phyloP scores from a whole-genome alignment of 495 filamentous ascomycete genomes.

The Staphylotrichum longicolle region DNA sequence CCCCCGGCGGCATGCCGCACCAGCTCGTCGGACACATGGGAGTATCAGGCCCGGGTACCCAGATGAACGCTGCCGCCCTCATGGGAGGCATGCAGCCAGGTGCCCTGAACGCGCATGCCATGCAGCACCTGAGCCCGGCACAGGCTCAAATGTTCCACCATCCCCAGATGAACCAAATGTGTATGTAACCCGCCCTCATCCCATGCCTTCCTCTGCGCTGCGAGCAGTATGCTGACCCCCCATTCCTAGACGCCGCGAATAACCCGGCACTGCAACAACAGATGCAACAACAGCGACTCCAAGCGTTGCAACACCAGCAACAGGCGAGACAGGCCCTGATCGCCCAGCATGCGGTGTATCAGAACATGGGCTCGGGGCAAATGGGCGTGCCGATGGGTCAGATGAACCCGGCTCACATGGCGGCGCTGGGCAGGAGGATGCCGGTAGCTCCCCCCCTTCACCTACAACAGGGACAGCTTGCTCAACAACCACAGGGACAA shows the following conservation, averaged over 20 bases:
- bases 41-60: constrained; percentile 76
- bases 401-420: constrained; percentile 32
- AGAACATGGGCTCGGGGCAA: constrained; percentile 48
- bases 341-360: constrained; percentile 48
- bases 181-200: constrained; percentile 19
- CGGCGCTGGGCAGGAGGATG: constrained; percentile 31
- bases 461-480: constrained; percentile 47
- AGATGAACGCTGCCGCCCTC: constrained; percentile 74
- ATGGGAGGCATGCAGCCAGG: constrained; percentile 77
- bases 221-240: constrained; percentile 19
- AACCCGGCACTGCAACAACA: constrained; percentile 56
- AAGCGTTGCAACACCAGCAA: constrained; percentile 46
- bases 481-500: constrained; percentile 44
- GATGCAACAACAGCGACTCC: constrained; percentile 40
- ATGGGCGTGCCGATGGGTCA: constrained; percentile 61
- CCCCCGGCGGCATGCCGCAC: constrained; percentile 66
- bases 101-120: constrained; percentile 70
- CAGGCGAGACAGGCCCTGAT: constrained; percentile 47
- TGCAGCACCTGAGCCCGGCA: constrained; percentile 73
- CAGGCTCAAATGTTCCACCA: constrained; percentile 64
- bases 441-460: constrained; percentile 45
- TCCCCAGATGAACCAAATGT: constrained; percentile 41
- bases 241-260: constrained; percentile 44
- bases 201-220: neutral
- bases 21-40: constrained; percentile 71